These are phyloP conservation scores for Truncatella angustata DNA, from an alignment of 2,329 filamentous ascomycete species.

Conservation along the genomic window DNA sequence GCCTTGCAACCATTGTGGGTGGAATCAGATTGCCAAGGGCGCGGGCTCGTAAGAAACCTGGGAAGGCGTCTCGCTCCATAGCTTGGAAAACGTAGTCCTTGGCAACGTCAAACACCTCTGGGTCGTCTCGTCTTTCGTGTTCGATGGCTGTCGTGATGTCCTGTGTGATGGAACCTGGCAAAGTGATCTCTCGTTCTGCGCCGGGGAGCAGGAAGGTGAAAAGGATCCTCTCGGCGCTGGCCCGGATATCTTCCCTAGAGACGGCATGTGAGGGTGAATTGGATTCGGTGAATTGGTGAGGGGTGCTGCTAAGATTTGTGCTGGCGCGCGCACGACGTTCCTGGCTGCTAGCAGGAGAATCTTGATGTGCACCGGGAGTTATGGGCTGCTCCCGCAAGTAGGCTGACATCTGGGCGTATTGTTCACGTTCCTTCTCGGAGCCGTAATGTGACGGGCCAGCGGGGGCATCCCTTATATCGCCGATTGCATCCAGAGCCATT, in stretches of 20 bases:
- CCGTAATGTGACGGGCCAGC: constrained; percentile 62
- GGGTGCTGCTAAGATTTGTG: constrained; percentile 55
- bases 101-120: constrained; percentile 93
- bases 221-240: constrained; percentile 96
- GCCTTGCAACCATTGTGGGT: constrained; percentile 78
- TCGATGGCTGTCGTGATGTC: constrained; percentile 88
- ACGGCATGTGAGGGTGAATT: constrained; percentile 83
- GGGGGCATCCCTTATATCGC: constrained; percentile 61
- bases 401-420: constrained; percentile 87
- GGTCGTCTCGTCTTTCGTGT: constrained; percentile 87
- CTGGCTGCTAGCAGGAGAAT: constrained; percentile 54
- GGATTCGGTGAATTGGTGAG: constrained; percentile 66
- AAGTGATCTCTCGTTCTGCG: constrained; percentile 93
- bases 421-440: constrained; percentile 70
- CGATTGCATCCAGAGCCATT: constrained; percentile 69
- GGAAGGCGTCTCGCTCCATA: constrained; percentile 99
- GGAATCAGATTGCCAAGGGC: constrained; percentile 94
- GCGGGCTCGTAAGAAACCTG: constrained; percentile 91
- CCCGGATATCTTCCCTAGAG: constrained; percentile 83
- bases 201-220: constrained; percentile 94
- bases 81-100: constrained; percentile 99
- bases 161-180: constrained; percentile 82
- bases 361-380: constrained; percentile 41
- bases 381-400: constrained; percentile 71
- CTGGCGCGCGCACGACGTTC: constrained; percentile 45